Evolutionary conservation across 2,329 filamentous ascomycete genomes (phyloP), one percentile per base, ranked within the genome.

Genomic region (Myriosclerotinia duriaeana): DNA sequence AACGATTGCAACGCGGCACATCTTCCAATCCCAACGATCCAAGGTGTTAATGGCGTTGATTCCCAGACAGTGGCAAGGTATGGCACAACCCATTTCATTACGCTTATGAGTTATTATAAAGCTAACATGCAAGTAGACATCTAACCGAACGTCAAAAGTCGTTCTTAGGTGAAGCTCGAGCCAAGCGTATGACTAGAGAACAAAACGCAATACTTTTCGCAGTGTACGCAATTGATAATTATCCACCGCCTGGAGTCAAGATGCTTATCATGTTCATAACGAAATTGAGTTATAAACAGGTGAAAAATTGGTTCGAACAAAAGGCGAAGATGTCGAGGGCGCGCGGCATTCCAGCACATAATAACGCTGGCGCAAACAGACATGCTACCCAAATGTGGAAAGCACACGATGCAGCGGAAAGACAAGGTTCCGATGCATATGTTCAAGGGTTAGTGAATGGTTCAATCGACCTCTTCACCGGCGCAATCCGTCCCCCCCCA

Each of bases 51-150:
- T 50, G 44, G 58, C 26, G 58, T 60, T 11, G 58, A 60, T 15
- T 60, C 58, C 0, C 58, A 60, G n/a, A 60, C 38, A 22, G 58
- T 60, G 12, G 58, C 30, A 38, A 60, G 58, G 58, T 60, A 60
- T 12, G 44, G 9, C 1, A 7, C 17, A 20, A 26, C 14, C 3
- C n/a, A 36, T 50, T 7, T 36, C 26, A 20, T 36, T n/a, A 9
- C 34, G 11, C 34, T 46, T 9, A 12, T 6, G 20, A 38, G 14
- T 17, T 26, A 4, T 22, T 22, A 26, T 17, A 15, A 60, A 60
- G 14, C 58, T 60, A 60, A 60, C n/a, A 38, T 48, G 17, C n/a
- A 38, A 14, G 26, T 42, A 60, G 58, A 38, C 58, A 60, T 17
- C 34, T 60, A 5, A 60, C 44, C 20, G 58, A 60, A 38, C 50